These are phyloP conservation scores for Aureobasidium sp. DNA, from an alignment of 2,329 filamentous ascomycete species.

Conservation along the genomic window DNA sequence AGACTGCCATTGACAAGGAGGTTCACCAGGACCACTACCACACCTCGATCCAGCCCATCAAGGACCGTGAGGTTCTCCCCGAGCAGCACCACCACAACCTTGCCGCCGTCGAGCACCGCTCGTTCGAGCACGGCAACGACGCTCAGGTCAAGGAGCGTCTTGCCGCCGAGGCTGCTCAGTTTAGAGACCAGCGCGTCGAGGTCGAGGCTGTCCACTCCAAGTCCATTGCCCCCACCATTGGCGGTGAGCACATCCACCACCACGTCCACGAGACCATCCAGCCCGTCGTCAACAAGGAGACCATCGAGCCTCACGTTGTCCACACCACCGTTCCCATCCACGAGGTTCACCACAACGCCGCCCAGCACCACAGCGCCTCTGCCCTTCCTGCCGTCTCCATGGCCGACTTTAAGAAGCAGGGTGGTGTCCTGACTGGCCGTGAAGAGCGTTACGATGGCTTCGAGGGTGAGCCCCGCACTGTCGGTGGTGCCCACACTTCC, in stretches of 20 bases:
- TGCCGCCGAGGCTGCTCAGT: slow-evolving; percentile 46
- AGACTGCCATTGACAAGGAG: slow-evolving; percentile 58
- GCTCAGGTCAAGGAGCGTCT: slow-evolving; percentile 40
- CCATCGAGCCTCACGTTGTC: slow-evolving; percentile 55
- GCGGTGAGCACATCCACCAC: slow-evolving; percentile 57
- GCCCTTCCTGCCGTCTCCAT: slow-evolving; percentile 57
- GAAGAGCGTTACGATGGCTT: slow-evolving; percentile 52
- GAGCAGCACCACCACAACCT: slow-evolving; percentile 57
- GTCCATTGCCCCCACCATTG: slow-evolving; percentile 41
- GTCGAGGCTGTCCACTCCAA: slow-evolving; percentile 43
- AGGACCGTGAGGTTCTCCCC: slow-evolving; percentile 40
- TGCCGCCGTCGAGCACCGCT: slow-evolving; percentile 50
- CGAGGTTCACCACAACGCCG: slow-evolving; percentile 59
- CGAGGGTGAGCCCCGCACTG: slow-evolving; percentile 51
- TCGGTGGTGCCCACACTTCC: slow-evolving; percentile 26
- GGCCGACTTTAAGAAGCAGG: slow-evolving; percentile 52
- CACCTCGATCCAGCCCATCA: slow-evolving; percentile 56
- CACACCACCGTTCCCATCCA: slow-evolving; percentile 67
- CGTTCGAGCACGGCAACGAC: slow-evolving; percentile 53
- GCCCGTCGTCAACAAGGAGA: slow-evolving; percentile 61
- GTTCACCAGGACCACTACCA: slow-evolving; percentile 66
- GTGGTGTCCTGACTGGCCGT: slow-evolving; percentile 46
- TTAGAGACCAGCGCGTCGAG: slow-evolving; percentile 43
- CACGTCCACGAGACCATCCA: slow-evolving; percentile 62
- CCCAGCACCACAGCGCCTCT: slow-evolving; percentile 58